Conservation (phyloP, 2,329 filamentous ascomycete genomes). For the Periglandula ipomoeae region DNA sequence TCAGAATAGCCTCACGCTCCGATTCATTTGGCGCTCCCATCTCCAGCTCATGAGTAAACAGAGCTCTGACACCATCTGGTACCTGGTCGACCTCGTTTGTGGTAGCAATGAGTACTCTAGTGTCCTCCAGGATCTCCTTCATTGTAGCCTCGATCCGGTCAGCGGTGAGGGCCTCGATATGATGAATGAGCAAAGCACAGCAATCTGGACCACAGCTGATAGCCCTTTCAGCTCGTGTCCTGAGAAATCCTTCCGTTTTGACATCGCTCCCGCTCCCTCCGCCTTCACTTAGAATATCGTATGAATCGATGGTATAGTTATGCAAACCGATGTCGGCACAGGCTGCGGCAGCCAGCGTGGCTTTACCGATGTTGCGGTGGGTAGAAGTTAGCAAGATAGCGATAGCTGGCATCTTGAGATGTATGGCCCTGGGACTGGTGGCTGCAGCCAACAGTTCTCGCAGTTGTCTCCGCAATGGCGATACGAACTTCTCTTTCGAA, state of each 20-base stretch:
- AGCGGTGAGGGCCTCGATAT: conserved; percentile 83
- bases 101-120: conserved; percentile 80
- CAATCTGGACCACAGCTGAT: conserved; percentile 78
- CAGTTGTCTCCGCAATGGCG: conserved; percentile 59
- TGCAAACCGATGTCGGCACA: conserved; percentile 87
- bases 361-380: conserved; percentile 87
- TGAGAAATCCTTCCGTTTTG: conserved; percentile 85
- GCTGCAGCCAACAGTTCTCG: conserved; percentile 81
- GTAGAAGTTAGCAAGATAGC: conserved; percentile 85
- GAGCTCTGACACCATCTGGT: conserved; percentile 75
- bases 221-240: conserved; percentile 79
- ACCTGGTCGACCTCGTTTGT: conserved; percentile 94
- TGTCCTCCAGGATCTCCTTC: conserved; percentile 71
- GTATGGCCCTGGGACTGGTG: conserved; percentile 78
- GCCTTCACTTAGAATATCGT: conserved; percentile 89
- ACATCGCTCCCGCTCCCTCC: conserved; percentile 74
- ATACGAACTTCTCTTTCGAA: conserved; percentile 40
- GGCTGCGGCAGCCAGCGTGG: conserved; percentile 65
- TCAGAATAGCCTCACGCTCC: conserved; percentile 81
- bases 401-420: conserved; percentile 77
- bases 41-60: conserved; percentile 94
- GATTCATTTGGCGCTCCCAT: conserved; percentile 87
- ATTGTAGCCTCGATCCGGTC: conserved; percentile 82
- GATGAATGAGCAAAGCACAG: conserved; percentile 77
- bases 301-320: conserved; percentile 79